Evolutionary conservation across 352 stramenopile species (phyloP).

Genomic region (Globisporangium recalcitrans): DNA sequence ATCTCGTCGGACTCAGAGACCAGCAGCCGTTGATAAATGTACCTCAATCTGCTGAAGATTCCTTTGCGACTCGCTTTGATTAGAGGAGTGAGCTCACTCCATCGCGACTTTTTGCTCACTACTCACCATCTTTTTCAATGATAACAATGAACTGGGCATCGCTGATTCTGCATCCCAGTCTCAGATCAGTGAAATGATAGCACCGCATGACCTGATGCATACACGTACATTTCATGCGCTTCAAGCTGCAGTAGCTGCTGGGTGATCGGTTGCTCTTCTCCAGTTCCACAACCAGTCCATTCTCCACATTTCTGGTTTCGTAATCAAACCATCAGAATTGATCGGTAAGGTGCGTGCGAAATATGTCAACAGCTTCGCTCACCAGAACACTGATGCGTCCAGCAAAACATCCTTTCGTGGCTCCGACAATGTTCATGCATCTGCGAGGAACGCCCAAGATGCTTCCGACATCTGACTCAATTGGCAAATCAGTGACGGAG

Average conservation of each 20-base stretch:
- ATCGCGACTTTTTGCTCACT: neutral
- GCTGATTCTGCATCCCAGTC: slow-evolving; percentile 33
- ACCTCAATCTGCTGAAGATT: slow-evolving; percentile 91
- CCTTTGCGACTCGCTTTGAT: slow-evolving; percentile 40
- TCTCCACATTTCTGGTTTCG: slow-evolving; percentile 34
- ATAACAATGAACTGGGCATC: slow-evolving; percentile 89
- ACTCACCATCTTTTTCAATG: slow-evolving; percentile 92
- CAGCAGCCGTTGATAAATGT: neutral
- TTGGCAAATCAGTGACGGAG: neutral
- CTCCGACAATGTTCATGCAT: slow-evolving; percentile 79
- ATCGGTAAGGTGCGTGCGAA: too few species aligned
- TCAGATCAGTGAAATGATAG: neutral
- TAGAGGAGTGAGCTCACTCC: neutral
- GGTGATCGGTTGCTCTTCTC: slow-evolving; percentile 72
- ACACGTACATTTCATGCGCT: slow-evolving; percentile 40
- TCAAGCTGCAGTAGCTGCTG: slow-evolving; percentile 63
- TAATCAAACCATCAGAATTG: neutral
- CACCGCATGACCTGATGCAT: neutral
- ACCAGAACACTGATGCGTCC: slow-evolving; percentile 53
- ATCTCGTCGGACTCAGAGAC: neutral
- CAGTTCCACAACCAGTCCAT: slow-evolving; percentile 50
- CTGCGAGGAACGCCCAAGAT: slow-evolving; percentile 64
- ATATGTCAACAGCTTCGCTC: neutral
- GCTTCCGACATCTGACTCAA: slow-evolving; percentile 52
- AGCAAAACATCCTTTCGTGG: slow-evolving; percentile 73